These are phyloP conservation scores for Ceratocystiopsis minuta DNA, from an alignment of 2,329 filamentous ascomycete species.

Conservation along the genomic window DNA sequence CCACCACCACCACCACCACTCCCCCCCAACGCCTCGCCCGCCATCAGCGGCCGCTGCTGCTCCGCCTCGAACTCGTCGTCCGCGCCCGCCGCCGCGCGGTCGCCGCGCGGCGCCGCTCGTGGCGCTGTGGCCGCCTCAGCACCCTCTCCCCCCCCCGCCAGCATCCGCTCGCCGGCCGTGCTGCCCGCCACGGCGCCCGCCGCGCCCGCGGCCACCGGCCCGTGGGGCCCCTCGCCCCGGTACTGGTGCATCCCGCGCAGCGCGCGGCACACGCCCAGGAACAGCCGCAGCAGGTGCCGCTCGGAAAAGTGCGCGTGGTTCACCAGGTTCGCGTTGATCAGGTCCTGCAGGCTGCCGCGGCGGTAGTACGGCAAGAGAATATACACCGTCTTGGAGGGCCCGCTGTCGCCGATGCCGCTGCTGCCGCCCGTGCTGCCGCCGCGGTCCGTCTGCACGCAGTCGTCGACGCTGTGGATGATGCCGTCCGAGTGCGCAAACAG, in stretches of 20 bases:
- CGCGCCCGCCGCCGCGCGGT: conserved; percentile 26
- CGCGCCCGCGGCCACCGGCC: conserved; percentile 3
- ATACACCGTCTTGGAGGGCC: conserved; percentile 77
- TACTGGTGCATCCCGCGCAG: conserved; percentile 87
- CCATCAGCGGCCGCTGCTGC: conserved; percentile 71
- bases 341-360: conserved; percentile 87
- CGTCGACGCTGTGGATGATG: conserved; percentile 75
- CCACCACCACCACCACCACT: conserved; percentile 30
- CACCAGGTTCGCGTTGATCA: conserved; percentile 96
- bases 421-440: conserved; percentile 31
- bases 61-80: conserved; percentile 44
- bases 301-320: conserved; percentile 87
- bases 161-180: conserved; percentile 29
- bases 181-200: neutral
- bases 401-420: conserved; percentile 25
- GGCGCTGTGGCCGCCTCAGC: too few species aligned
- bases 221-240: conserved; percentile 28
- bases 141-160: conserved; percentile 9
- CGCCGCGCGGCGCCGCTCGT: conserved; percentile 16
- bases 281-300: conserved; percentile 69
- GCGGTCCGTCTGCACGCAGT: conserved; percentile 61
- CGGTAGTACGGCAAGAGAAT: conserved; percentile 91
- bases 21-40: conserved; percentile 42
- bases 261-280: conserved; percentile 79
- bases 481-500: conserved; percentile 69